Evolutionary conservation across 257 asterid genomes (phyloP), one percentile per base, ranked within the genome.

Genomic region (Scutellaria minor): DNA sequence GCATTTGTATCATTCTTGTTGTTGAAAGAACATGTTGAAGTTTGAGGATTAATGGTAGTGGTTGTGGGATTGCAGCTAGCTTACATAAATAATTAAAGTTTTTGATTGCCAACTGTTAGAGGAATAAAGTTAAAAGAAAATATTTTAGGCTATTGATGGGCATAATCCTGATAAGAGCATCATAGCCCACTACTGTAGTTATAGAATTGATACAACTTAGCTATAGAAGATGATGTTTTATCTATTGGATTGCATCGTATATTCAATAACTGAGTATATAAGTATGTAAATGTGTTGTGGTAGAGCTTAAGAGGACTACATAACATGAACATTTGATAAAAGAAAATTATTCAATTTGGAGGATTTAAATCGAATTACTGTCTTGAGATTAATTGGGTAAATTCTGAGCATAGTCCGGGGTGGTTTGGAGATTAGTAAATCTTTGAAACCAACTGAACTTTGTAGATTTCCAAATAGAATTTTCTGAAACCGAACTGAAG

Each of bases 41-140:
- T 3, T 11, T 47, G 53, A 47, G 53, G 53, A 5, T 11, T 6
- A 47, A 47, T 6, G 12, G 53, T 47, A 1, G 27, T 24, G 27
- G 53, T 47, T 24, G 27, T 24, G 27, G 27, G 27, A 24, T 24
- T 24, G 27, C 27, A 24, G 45, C 13, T 59, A 11, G 20, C 11
- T 14, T 20, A 7, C 54, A 50, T 20, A 10, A 6, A 31, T 31
- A 63, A 22, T 72, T 24, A 72, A 68, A 51, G 56, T 39, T 39
- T 63, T 52, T 10, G 9, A 27, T 6, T 60, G 12, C 40, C 70
- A 59, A 59, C 41, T 71, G n/a, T 72, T 39, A 14, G 14, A 50
- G 57, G 35, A 7, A 50, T 52, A 1, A 50, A 59, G 24, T 24
- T 42, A 24, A 31, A 31, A 27, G 35, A 27, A 27, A 27, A 3